Percentiles rank a stretch among this genome's conserved stretches.
phyloP scores from a whole-genome alignment of 257 asterid species.

The Primulina tabacum region DNA sequence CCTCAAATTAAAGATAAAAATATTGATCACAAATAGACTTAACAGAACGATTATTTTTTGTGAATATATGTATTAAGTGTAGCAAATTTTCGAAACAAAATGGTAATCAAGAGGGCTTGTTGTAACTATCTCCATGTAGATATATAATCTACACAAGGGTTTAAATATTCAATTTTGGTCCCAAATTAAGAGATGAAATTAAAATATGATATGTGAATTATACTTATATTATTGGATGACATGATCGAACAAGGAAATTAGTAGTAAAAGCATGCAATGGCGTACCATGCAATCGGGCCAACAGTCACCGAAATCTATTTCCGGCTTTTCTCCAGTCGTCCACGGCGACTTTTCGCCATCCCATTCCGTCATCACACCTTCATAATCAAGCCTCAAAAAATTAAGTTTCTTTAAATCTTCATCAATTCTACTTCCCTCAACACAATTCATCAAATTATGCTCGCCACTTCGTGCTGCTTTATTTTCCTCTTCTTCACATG shows the following conservation, averaged over 20 bases:
- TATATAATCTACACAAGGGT: too few species aligned
- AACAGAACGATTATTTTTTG: neutral
- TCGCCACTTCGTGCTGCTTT: conserved; percentile 8
- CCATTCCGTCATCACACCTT: conserved; percentile 70
- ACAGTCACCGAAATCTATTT: conserved; percentile 43
- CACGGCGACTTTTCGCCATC: conserved; percentile 67
- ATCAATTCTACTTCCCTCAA: neutral
- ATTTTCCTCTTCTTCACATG: conserved; percentile 34
- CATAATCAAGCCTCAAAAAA: conserved; percentile 62
- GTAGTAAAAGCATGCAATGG: neutral
- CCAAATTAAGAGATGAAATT: too few species aligned
- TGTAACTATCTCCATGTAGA: neutral
- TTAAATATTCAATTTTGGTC: too few species aligned
- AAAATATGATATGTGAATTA: neutral
- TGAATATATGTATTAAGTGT: neutral
- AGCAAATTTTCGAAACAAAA: too few species aligned
- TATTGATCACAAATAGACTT: too few species aligned
- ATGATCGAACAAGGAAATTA: neutral
- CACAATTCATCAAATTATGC: neutral
- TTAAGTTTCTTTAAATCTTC: conserved; percentile 31
- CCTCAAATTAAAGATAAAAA: neutral
- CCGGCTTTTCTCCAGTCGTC: conserved; percentile 70
- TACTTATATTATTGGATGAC: too few species aligned
- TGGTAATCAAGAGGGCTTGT: neutral
- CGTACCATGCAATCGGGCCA: conserved; percentile 74